These are phyloP conservation scores for Chaetoceros muelleri DNA, from an alignment of 108 stramenopile genomes.

Conservation along the genomic window DNA sequence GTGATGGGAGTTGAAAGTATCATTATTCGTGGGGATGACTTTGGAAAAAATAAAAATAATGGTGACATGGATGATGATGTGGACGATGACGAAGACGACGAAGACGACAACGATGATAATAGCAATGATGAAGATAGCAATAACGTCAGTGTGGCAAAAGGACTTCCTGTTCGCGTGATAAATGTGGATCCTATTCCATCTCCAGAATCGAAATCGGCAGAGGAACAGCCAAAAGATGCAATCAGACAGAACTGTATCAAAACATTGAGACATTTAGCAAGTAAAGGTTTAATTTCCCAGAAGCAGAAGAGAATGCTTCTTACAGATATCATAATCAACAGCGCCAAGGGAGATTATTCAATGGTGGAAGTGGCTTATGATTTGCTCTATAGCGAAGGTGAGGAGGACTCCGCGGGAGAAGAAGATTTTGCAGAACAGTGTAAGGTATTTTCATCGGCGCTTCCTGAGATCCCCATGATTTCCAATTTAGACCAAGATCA, in stretches of 20 bases:
- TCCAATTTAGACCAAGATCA: no score
- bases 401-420: conserved; percentile 37
- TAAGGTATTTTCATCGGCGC: conserved; percentile 43
- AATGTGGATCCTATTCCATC: neutral
- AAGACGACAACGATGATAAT: conserved; percentile 25
- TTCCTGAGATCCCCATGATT: neutral
- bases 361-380: conserved; percentile 77
- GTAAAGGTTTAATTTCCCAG: conserved; percentile 48
- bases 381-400: conserved; percentile 33
- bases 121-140: conserved; percentile 25
- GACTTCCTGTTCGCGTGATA: neutral
- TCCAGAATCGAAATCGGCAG: no score
- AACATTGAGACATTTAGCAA: conserved; percentile 49
- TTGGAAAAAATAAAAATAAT: conserved; percentile 1
- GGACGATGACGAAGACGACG: conserved; percentile 17
- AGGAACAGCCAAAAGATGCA: conserved; percentile 16
- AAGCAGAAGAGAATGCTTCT: conserved; percentile 71
- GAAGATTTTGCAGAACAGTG: conserved; percentile 86
- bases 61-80: conserved; percentile 7
- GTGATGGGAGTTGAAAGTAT: conserved; percentile 7
- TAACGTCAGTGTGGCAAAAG: conserved; percentile 20
- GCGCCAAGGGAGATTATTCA: conserved; percentile 52
- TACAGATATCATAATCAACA: conserved; percentile 75
- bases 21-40: conserved; percentile 1
- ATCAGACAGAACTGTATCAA: conserved; percentile 52